Evolutionary conservation across 345 rosid species (phyloP).

Genomic region (Dipteronia dyeriana): DNA sequence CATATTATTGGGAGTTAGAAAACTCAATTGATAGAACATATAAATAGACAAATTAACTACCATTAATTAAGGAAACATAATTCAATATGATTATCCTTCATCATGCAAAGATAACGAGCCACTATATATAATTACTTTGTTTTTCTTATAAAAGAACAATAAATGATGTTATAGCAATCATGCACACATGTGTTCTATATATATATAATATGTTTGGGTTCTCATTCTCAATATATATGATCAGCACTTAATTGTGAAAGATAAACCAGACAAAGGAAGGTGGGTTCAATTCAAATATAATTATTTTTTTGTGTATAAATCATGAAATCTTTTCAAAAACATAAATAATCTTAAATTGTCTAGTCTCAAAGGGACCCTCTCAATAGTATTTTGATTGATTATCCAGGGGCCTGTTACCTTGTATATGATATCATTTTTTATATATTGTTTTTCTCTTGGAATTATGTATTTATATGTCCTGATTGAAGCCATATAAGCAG

Average conservation of each 20-base stretch:
- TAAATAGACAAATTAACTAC: neutral
- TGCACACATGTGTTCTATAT: neutral
- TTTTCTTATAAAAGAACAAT: neutral
- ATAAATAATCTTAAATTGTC: slow-evolving; percentile 26
- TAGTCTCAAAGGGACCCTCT: slow-evolving; percentile 22
- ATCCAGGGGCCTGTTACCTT: neutral
- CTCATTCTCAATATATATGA: neutral
- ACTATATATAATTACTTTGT: neutral
- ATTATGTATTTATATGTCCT: no score
- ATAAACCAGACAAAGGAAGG: neutral
- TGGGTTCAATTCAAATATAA: neutral
- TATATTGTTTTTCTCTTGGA: slow-evolving; percentile 14
- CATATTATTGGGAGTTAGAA: neutral
- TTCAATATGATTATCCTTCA: neutral
- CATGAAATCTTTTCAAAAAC: slow-evolving; percentile 1
- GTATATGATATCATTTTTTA: slow-evolving; percentile 24
- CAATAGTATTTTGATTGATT: neutral
- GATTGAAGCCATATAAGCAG: slow-evolving; percentile 14
- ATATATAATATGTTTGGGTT: no score
- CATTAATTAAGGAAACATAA: slow-evolving; percentile 2
- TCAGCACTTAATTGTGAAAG: neutral
- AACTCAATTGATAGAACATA: neutral
- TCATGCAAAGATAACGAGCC: neutral
- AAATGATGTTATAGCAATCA: neutral
- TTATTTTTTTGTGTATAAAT: neutral